Percentiles rank a stretch among this genome's conserved stretches.
These are phyloP conservation scores for Nothophytophthora sp. DNA, from an alignment of 352 stramenopile genomes.

Conservation along the genomic window DNA sequence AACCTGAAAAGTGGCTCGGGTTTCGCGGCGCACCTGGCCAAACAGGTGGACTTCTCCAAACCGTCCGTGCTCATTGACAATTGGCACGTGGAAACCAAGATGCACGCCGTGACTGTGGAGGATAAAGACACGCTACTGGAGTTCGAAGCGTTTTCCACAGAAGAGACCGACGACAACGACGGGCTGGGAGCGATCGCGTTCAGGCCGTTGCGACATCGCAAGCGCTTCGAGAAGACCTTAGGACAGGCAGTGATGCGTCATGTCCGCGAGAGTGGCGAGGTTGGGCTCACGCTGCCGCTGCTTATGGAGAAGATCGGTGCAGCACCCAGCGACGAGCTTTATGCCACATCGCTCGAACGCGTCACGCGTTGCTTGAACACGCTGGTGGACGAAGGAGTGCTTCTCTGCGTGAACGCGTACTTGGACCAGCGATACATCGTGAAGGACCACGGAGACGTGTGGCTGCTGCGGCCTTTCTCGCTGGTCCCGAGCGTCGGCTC, in stretches of 20 bases:
- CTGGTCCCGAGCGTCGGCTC: conserved; percentile 32
- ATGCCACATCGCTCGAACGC: conserved; percentile 4
- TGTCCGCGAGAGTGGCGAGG: conserved; percentile 45
- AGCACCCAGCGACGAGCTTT: conserved; percentile 2
- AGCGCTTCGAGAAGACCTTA: conserved; percentile 23
- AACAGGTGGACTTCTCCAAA: conserved; percentile 61
- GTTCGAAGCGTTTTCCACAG: conserved; percentile 61
- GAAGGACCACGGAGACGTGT: conserved; percentile 67
- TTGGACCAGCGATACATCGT: conserved; percentile 63
- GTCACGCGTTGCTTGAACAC: conserved; percentile 38
- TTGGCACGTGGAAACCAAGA: conserved; percentile 74
- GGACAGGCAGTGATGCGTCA: conserved; percentile 23
- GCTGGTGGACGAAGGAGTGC: conserved; percentile 50
- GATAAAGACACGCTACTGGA: conserved; percentile 26
- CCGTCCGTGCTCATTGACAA: conserved; percentile 62
- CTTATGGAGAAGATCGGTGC: conserved; percentile 25
- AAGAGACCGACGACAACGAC: conserved; percentile 19
- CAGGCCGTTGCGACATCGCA: conserved; percentile 18
- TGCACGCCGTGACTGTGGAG: conserved; percentile 48
- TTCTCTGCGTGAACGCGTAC: conserved; percentile 76
- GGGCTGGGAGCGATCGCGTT: conserved; percentile 17
- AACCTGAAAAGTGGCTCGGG: conserved; percentile 58
- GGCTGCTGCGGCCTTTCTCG: conserved; percentile 68
- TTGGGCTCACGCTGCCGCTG: conserved; percentile 34
- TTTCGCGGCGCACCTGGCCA: conserved; percentile 72